Conservation (phyloP, 1,139 yeast genomes). For the Sugiyamaella castrensis region DNA sequence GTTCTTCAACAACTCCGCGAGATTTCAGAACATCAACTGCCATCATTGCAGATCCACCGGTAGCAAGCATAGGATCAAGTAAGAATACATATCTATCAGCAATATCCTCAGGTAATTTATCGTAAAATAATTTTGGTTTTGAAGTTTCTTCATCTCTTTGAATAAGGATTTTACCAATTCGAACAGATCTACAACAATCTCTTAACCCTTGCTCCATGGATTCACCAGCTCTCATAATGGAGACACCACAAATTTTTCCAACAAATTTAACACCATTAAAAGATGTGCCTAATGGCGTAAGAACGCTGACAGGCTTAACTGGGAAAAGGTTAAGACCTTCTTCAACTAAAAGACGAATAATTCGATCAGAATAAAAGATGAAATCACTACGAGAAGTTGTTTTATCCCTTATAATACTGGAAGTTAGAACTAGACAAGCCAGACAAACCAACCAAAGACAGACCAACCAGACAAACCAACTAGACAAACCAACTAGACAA, state of each 20-base stretch:
- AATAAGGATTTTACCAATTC: slow-evolving; percentile 92
- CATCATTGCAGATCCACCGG: slow-evolving; percentile 97
- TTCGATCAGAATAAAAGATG: slow-evolving; percentile 91
- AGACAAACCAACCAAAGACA: background rate
- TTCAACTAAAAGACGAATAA: slow-evolving; percentile 87
- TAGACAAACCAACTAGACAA: background rate
- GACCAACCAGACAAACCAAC: too few species aligned
- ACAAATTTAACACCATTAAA: slow-evolving; percentile 78
- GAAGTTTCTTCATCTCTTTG: slow-evolving; percentile 97
- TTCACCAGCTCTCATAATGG: slow-evolving; percentile 97
- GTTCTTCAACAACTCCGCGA: slow-evolving; percentile 82
- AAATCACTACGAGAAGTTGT: slow-evolving; percentile 83
- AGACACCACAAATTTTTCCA: slow-evolving; percentile 96
- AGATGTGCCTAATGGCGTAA: slow-evolving; percentile 71
- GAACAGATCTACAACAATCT: slow-evolving; percentile 92
- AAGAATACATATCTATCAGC: slow-evolving; percentile 82
- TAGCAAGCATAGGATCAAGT: slow-evolving; percentile 95
- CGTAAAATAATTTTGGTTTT: slow-evolving; percentile 59
- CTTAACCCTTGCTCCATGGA: slow-evolving; percentile 97
- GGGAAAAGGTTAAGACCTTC: slow-evolving; percentile 93
- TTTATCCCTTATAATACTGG: slow-evolving; percentile 72
- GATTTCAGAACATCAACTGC: slow-evolving; percentile 87
- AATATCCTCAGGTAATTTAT: slow-evolving; percentile 90
- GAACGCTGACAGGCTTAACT: slow-evolving; percentile 61
- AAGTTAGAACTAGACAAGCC: background rate